phyloP scores from a whole-genome alignment of 257 asterid species.

The Galeopsis tetrahit region DNA sequence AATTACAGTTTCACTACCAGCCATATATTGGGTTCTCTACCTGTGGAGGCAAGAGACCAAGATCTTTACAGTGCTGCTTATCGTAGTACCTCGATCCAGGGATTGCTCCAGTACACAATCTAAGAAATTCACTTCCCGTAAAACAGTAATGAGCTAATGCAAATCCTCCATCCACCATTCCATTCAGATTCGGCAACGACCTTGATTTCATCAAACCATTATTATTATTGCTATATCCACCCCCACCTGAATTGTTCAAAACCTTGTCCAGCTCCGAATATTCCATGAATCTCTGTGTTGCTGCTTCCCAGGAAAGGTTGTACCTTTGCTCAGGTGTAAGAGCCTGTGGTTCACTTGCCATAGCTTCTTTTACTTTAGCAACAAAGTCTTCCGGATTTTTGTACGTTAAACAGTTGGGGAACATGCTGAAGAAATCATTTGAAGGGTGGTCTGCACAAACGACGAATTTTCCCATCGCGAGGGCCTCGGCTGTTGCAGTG shows the following conservation, averaged over 20 bases:
- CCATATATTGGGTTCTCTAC: slow-evolving; percentile 96
- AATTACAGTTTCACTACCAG: slow-evolving; percentile 70
- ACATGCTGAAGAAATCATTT: slow-evolving; percentile 88
- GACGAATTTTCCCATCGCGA: slow-evolving; percentile 97
- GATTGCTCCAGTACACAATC: slow-evolving; percentile 86
- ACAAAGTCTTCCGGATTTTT: slow-evolving; percentile 91
- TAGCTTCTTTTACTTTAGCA: slow-evolving; percentile 85
- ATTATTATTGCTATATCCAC: slow-evolving; percentile 14
- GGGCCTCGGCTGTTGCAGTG: slow-evolving; percentile 99
- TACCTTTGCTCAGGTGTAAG: slow-evolving; percentile 82
- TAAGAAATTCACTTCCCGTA: slow-evolving; percentile 85
- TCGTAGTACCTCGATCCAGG: slow-evolving; percentile 82
- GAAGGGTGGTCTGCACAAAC: slow-evolving; percentile 98
- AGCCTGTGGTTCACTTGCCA: slow-evolving; percentile 85
- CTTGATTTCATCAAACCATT: slow-evolving; percentile 52
- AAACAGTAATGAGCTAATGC: slow-evolving; percentile 89
- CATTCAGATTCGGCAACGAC: slow-evolving; percentile 68
- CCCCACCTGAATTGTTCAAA: slow-evolving; percentile 43
- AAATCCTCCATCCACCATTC: slow-evolving; percentile 82
- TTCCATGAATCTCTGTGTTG: slow-evolving; percentile 89
- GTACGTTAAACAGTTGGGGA: slow-evolving; percentile 93
- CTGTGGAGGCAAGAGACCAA: slow-evolving; percentile 77
- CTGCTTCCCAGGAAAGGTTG: slow-evolving; percentile 98
- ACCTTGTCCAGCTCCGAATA: slow-evolving; percentile 79
- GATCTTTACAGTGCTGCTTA: slow-evolving; percentile 81